These are phyloP conservation scores for Neonectria punicea DNA, from an alignment of 2,329 filamentous ascomycete species.

Conservation along the genomic window DNA sequence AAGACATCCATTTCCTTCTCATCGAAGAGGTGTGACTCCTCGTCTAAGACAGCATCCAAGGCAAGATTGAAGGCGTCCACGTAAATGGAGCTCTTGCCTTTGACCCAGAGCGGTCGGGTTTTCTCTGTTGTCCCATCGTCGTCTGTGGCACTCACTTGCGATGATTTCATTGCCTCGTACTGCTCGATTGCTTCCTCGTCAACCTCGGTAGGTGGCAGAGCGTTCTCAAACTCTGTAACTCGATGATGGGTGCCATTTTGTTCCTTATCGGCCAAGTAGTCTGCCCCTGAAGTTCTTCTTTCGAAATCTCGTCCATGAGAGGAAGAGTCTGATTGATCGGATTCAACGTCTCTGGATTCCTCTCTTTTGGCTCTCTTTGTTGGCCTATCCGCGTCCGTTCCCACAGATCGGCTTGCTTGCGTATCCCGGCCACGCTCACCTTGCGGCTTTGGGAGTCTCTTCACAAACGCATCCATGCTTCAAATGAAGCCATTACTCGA, in stretches of 20 bases:
- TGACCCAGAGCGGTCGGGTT: conserved; percentile 66
- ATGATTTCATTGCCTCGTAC: conserved; percentile 77
- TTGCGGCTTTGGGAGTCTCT: conserved; percentile 40
- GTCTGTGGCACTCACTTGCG: conserved; percentile 53
- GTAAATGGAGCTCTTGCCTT: conserved; percentile 89
- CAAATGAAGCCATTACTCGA: conserved; percentile 19
- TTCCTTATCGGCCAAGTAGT: conserved; percentile 33
- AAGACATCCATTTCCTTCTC: conserved; percentile 83
- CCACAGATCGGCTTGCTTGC: conserved; percentile 18
- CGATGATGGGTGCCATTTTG: conserved; percentile 27
- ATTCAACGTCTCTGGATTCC: conserved; percentile 35
- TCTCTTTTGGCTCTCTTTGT: conserved; percentile 47
- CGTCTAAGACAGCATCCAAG: conserved; percentile 86
- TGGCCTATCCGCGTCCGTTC: conserved; percentile 37
- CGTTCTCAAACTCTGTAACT: conserved; percentile 56
- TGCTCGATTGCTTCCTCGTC: conserved; percentile 80
- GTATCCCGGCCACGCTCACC: conserved; percentile 21
- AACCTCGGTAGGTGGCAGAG: conserved; percentile 73
- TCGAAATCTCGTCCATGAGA: conserved; percentile 17
- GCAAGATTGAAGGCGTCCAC: conserved; percentile 97
- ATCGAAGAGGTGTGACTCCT: conserved; percentile 90
- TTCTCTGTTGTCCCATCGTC: conserved; percentile 55
- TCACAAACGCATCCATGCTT: conserved; percentile 54
- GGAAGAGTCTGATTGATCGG: conserved; percentile 37
- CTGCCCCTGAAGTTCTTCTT: conserved; percentile 20